Conservation (phyloP, 164 flowering plant species). For the Chimonanthus salicifolius region DNA sequence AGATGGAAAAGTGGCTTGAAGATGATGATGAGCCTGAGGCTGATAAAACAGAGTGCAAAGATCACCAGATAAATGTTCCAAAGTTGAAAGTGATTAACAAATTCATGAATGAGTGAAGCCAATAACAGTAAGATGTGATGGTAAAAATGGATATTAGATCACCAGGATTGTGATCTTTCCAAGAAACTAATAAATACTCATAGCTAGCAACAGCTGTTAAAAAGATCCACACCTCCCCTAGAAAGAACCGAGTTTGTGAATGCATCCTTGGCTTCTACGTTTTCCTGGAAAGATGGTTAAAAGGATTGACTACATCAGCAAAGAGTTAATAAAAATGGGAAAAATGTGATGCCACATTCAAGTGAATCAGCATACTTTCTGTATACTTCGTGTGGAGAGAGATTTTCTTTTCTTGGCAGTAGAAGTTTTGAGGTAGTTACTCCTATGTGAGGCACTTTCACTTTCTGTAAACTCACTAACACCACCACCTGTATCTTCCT, state of each 20-base stretch:
- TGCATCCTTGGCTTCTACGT: slow-evolving; percentile 18
- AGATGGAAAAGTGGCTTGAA: too few species aligned
- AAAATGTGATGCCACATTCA: not conserved
- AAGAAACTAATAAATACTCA: not conserved
- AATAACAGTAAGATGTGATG: not conserved
- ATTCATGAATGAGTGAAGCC: not conserved
- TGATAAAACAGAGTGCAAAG: not conserved
- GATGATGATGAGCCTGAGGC: too few species aligned
- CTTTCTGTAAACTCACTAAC: slow-evolving; percentile 8
- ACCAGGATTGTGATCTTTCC: not conserved
- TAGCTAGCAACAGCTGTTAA: slow-evolving; percentile 1
- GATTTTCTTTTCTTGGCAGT: slow-evolving; percentile 35
- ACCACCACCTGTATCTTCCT: slow-evolving; percentile 8
- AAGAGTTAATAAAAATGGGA: not conserved
- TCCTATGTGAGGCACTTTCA: slow-evolving; percentile 11
- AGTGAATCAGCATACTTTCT: slow-evolving; percentile 25
- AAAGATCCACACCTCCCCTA: slow-evolving; percentile 22
- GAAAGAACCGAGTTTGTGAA: slow-evolving; percentile 17
- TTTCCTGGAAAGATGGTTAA: slow-evolving; percentile 28
- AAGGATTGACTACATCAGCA: not conserved
- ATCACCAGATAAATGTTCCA: not conserved
- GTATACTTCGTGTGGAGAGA: slow-evolving; percentile 12
- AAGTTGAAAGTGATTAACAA: not conserved
- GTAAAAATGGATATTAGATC: not conserved
- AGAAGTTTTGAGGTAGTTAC: slow-evolving; percentile 11